Evolutionary conservation across 1,284 basidiomycete species (phyloP), one percentile per base, ranked within the genome.

Genomic region (Malassezia sympodialis): DNA sequence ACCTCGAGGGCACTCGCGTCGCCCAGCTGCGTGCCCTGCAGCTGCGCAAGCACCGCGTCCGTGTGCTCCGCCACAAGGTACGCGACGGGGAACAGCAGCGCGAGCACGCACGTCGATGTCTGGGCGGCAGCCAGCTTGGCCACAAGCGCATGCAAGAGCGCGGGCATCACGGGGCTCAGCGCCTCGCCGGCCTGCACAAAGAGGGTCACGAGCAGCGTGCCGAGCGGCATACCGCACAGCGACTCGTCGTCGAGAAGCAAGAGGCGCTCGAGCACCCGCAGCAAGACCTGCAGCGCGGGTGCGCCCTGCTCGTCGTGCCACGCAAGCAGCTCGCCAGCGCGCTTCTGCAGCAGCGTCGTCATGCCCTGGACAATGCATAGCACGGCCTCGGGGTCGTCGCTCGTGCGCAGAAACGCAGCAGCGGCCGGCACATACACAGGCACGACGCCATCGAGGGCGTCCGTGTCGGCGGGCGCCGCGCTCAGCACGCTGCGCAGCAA

Each of bases 141-240:
- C 0, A 88, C 81, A 80, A 98, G 84, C 1, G 88, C 89, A 49
- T 84, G 82, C 41, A 96, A 77, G 10, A 98, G 79, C 59, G 88
- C 84, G 1, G 89, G 88, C 37, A 96, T 80, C 2, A 91, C 87
- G 1, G 88, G 83, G 0, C 84, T 77, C 17, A 57, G 40, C 24
- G 12, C 30, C 15, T 17, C n/a, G 14, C 85, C 84, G 0, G 85
- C 84, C 55, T 81, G 82, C 19, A 93, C 81, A 57, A 98, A 79
- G 19, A 98, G 78, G 66, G 96, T 90, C 60, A 96, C 87, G 68
- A 98, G 87, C 39, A 98, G 79, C 69, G 96, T 90, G 35, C 93
- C 93, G 40, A 96, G 85, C 48, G 87, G 86, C 10, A 96, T 80
- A 11, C 90, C 90, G 35, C 88, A 90, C 2, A 88, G 85, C 58